Conservation (phyloP, 2,329 filamentous ascomycete species). For the Zasmidium angulare region DNA sequence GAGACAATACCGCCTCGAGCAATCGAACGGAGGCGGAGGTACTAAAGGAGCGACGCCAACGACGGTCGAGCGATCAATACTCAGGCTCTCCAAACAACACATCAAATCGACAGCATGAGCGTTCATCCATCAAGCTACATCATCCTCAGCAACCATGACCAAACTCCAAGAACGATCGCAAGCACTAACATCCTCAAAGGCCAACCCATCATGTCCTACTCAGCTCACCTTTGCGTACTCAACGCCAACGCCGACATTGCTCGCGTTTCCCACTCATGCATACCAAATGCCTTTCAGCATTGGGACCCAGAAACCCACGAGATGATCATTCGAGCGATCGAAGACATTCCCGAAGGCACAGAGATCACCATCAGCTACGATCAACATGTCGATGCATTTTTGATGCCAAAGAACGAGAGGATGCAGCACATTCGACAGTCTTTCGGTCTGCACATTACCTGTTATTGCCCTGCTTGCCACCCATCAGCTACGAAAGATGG, state of each 20-base stretch:
- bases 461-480: not conserved
- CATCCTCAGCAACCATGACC: not conserved
- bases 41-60: too few species aligned
- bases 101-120: not conserved
- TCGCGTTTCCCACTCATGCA: not conserved
- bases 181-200: not conserved
- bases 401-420: not conserved
- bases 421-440: not conserved
- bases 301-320: not conserved
- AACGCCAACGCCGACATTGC: not conserved
- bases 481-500: not conserved
- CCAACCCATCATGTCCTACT: not conserved
- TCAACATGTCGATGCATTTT: not conserved
- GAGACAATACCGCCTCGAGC: too few species aligned
- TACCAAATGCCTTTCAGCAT: not conserved
- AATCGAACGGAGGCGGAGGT: too few species aligned
- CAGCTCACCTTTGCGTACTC: not conserved
- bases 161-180: not conserved
- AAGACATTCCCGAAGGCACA: not conserved
- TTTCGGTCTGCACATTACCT: not conserved
- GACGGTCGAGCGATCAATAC: too few species aligned
- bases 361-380: not conserved
- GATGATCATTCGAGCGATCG: not conserved
- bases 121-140: not conserved
- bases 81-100: too few species aligned